Percentiles rank a stretch among this genome's conserved stretches.
phyloP scores from a whole-genome alignment of 164 flowering plant genomes.

The Piper longum region DNA sequence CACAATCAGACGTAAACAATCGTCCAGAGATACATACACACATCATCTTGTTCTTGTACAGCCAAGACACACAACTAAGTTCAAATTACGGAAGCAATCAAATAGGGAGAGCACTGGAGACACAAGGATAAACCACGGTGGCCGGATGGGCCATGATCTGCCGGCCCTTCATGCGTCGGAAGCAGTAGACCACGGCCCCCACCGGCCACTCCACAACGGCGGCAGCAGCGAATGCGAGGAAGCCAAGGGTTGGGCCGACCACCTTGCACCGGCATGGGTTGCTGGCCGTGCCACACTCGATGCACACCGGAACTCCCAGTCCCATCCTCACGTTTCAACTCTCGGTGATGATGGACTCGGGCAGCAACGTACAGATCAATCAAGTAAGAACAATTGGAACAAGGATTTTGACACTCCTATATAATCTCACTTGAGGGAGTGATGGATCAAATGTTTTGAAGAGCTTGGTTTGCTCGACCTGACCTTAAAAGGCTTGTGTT shows the following conservation, averaged over 20 bases:
- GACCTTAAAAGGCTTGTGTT: too few relatives aligned
- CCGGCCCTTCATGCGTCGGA: constrained; percentile 61
- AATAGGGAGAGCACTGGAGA: constrained; percentile 44
- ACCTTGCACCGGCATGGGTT: constrained; percentile 81
- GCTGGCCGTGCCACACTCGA: constrained; percentile 51
- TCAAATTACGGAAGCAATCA: constrained; percentile 8
- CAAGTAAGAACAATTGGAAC: too few relatives aligned
- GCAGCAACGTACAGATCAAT: too few relatives aligned
- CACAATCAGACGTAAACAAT: too few relatives aligned
- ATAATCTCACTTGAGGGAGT: too few relatives aligned
- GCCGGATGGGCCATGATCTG: constrained; percentile 83
- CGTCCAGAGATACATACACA: too few relatives aligned
- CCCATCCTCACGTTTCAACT: not conserved
- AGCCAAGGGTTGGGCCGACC: constrained; percentile 54
- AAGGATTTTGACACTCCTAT: too few relatives aligned
- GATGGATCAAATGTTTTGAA: too few relatives aligned
- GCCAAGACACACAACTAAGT: too few relatives aligned
- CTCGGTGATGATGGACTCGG: too few relatives aligned
- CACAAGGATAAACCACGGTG: constrained; percentile 53
- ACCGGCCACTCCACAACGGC: constrained; percentile 83
- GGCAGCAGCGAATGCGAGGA: constrained; percentile 50
- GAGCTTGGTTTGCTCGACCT: too few relatives aligned
- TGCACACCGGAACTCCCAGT: constrained; percentile 34
- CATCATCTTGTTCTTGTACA: too few relatives aligned
- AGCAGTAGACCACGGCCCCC: constrained; percentile 58